Percentiles rank a stretch among this genome's conserved stretches.
phyloP scores from a whole-genome alignment of 768 basidiomycete species.

The Pisolithus microcarpus region DNA sequence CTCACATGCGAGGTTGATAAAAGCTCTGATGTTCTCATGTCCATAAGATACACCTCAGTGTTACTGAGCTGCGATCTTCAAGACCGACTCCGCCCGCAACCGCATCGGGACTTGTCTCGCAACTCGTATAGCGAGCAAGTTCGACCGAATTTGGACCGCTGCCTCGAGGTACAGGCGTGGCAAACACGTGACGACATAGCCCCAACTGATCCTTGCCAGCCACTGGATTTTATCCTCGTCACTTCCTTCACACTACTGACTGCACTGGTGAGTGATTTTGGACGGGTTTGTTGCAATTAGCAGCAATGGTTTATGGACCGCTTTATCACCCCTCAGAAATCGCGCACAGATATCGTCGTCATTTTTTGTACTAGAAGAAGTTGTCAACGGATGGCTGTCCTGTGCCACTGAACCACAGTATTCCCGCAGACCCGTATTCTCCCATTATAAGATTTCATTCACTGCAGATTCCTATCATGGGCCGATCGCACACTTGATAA shows the following conservation, averaged over 20 bases:
- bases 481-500: slow-evolving; percentile 24
- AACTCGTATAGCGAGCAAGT: too few relatives aligned
- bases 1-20: neutral
- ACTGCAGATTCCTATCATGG: slow-evolving; percentile 27
- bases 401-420: neutral
- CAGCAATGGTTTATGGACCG: slow-evolving; percentile 7
- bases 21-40: neutral
- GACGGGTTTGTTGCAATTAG: too few relatives aligned
- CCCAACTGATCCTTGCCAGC: neutral
- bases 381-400: neutral
- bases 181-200: slow-evolving; percentile 5
- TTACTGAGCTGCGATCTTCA: neutral
- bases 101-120: neutral
- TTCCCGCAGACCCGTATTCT: slow-evolving; percentile 14
- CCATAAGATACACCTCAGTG: neutral
- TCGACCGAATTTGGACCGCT: neutral
- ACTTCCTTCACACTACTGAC: neutral
- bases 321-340: slow-evolving; percentile 1
- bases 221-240: slow-evolving; percentile 1
- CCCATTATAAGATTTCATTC: slow-evolving; percentile 7
- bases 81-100: neutral
- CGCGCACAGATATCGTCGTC: slow-evolving; percentile 4
- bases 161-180: slow-evolving; percentile 25
- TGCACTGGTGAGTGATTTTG: neutral
- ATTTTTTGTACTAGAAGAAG: neutral